Evolutionary conservation across 345 rosid genomes (phyloP).

Genomic region (Corymbia maculata): DNA sequence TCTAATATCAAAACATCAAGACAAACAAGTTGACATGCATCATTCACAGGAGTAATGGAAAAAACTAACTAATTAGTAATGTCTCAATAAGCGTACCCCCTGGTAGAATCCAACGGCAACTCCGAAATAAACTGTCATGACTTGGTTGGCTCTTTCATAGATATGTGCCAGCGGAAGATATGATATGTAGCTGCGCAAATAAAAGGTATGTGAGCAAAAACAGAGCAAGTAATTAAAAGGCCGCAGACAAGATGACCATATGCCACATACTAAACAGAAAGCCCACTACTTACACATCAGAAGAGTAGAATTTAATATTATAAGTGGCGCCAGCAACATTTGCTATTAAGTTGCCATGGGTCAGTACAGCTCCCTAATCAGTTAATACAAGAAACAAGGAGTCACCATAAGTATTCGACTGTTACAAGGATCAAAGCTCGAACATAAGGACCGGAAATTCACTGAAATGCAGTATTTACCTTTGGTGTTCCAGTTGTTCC

Average conservation of each 20-base stretch:
- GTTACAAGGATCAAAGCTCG: background rate
- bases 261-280: background rate
- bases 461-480: constrained; percentile 29
- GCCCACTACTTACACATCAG: constrained; percentile 68
- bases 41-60: background rate
- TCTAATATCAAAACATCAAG: background rate
- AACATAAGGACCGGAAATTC: background rate
- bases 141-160: constrained; percentile 76
- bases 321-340: constrained; percentile 64
- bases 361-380: constrained; percentile 75
- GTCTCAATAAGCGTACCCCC: constrained; percentile 55
- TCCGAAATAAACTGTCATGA: constrained; percentile 51
- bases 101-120: constrained; percentile 96
- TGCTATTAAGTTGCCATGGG: constrained; percentile 82
- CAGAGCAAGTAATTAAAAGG: background rate
- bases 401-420: background rate
- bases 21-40: background rate
- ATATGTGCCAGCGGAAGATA: constrained; percentile 98
- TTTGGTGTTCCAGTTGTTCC: constrained; percentile 99
- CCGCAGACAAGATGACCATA: background rate
- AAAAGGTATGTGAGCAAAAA: constrained; percentile 4
- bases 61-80: background rate
- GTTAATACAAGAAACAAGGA: background rate
- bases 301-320: constrained; percentile 44
- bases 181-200: constrained; percentile 64